Evolutionary conservation across 139 green algal species (phyloP).

Genomic region (Choricystis sp.): DNA sequence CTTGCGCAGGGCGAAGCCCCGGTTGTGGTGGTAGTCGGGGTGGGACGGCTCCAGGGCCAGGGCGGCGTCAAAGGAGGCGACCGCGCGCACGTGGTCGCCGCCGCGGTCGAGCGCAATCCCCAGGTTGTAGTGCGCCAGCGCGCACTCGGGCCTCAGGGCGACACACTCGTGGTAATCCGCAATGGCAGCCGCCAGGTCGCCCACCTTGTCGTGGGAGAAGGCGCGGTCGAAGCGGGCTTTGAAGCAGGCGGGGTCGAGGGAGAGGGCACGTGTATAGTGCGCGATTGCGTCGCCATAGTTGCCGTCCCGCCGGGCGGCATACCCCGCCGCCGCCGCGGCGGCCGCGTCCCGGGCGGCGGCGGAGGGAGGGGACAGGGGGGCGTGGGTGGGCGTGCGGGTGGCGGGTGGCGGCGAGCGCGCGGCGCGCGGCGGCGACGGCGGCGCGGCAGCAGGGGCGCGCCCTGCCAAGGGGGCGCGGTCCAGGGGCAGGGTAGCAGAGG

Average conservation of each 20-base stretch:
- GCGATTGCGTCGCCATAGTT: slow-evolving; percentile 40
- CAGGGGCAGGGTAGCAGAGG: no score
- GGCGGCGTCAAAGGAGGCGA: slow-evolving; percentile 51
- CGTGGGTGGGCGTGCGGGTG: no score
- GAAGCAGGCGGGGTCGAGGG: slow-evolving; percentile 49
- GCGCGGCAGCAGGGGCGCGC: background rate
- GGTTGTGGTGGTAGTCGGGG: slow-evolving; percentile 80
- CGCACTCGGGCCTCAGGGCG: slow-evolving; percentile 34
- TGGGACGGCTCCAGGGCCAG: slow-evolving; percentile 49
- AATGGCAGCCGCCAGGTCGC: slow-evolving; percentile 32
- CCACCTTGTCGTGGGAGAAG: slow-evolving; percentile 58
- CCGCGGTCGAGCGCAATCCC: slow-evolving; percentile 55
- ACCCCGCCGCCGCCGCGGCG: slow-evolving; percentile 20
- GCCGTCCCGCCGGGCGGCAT: slow-evolving; percentile 41
- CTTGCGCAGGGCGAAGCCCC: slow-evolving; percentile 58
- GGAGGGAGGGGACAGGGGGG: no score
- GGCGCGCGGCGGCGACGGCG: background rate
- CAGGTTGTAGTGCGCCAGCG: slow-evolving; percentile 66
- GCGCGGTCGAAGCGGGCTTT: slow-evolving; percentile 71
- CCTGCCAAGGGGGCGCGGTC: no score
- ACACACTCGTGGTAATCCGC: slow-evolving; percentile 52
- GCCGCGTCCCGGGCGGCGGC: no score
- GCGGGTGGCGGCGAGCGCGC: background rate
- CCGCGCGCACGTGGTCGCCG: slow-evolving; percentile 37
- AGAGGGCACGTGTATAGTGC: slow-evolving; percentile 51